These are phyloP conservation scores for Kodamaea suecica DNA, from an alignment of 1,139 yeast genomes.

Conservation along the genomic window DNA sequence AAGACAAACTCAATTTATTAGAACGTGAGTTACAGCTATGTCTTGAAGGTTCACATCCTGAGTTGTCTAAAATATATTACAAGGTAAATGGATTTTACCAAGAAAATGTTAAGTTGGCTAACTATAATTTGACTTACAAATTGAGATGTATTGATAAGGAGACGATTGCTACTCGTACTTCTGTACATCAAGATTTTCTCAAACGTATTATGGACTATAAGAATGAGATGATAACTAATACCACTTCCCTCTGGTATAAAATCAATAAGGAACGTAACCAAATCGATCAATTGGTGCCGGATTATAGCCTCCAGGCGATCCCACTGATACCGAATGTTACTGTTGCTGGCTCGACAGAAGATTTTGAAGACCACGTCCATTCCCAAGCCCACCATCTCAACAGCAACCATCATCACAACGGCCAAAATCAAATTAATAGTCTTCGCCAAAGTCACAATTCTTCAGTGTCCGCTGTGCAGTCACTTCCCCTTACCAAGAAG, in stretches of 20 bases:
- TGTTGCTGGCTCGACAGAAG: constrained; percentile 17
- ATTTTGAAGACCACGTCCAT: constrained; percentile 6
- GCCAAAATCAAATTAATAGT: not conserved
- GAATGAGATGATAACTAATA: constrained; percentile 59
- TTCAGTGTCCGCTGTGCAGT: not conserved
- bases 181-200: constrained; percentile 80
- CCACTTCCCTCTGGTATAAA: constrained; percentile 89
- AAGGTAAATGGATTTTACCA: constrained; percentile 72
- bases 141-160: constrained; percentile 75
- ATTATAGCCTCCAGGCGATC: constrained; percentile 36
- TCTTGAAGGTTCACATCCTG: constrained; percentile 89
- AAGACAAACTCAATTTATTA: constrained; percentile 68
- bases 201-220: constrained; percentile 69
- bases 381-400: not conserved
- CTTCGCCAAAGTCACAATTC: not conserved
- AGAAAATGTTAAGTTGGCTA: constrained; percentile 64
- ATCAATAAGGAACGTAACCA: constrained; percentile 86
- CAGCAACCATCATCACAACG: not conserved
- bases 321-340: constrained; percentile 30
- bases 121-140: constrained; percentile 67
- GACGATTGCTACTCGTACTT: constrained; percentile 74
- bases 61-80: constrained; percentile 59
- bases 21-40: constrained; percentile 87
- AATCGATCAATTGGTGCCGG: constrained; percentile 67
- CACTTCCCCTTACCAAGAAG: constrained; percentile 31